Base-by-base conservation (phyloP, 106 monocot genomes). In the Dendrobium officinale region DNA sequence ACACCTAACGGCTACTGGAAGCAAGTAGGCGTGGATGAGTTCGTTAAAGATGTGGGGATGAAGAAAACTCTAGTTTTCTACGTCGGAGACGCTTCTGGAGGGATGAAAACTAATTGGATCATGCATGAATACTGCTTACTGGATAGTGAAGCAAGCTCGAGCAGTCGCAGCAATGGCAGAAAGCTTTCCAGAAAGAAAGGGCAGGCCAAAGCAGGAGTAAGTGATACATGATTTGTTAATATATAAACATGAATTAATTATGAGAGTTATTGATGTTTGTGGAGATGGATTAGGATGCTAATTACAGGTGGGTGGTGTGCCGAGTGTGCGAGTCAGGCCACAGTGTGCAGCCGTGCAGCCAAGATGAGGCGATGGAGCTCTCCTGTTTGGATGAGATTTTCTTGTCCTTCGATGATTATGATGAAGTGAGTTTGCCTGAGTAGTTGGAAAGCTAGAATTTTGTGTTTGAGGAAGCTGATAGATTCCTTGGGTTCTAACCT, bases 331-430 rank as follows among this genome's bases (percentile, higher is more conserved):
- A 96, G 5, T 54, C 88, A 16, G 77, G 78, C 19, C 13, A 51
- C 51, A 51, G 1, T 51, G 2, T 51, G 2, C 51, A 51, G 51
- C 10, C 51, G 13, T n/a, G 83, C 93, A 79, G 81, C 73, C 83
- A 81, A 8, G 92, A 92, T 9, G 90, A 86, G 18, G 86, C 84
- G 33, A 78, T 37, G 13, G 96, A 96, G 85, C 88, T 96, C 29
- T 96, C 96, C 19, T 90, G 92, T 87, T 77, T 96, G 80, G 96
- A 96, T 48, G 96, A 96, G 73, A 90, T 93, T 68, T 96, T 93
- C 88, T 82, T 91, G 49, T 93, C 93, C 1, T 82, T 96, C 17
- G 96, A 96, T 64, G 95, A 95, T 75, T 81, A 88, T 3, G 96
- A 96, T 43, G 96, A 96, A 78, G 87, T 96, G 45, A 92, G 90